Conservation (phyloP, 345 rosid species). For the Salix brachista region DNA sequence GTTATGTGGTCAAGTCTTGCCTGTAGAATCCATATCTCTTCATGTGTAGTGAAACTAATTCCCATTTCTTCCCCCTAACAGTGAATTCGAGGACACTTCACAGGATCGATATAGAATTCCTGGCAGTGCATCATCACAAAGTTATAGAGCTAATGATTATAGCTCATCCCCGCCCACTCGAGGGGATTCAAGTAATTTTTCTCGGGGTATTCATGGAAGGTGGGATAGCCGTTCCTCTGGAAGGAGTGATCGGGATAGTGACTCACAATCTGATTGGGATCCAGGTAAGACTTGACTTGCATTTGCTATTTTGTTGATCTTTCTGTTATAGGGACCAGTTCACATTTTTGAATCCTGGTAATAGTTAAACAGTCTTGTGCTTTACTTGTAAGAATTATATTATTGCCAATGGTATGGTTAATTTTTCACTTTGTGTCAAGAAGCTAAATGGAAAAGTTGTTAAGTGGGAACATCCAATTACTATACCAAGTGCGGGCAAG, state of each 20-base stretch:
- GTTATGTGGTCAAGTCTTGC: background rate
- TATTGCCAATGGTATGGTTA: background rate
- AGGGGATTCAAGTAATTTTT: constrained; percentile 58
- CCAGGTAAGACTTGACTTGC: constrained; percentile 45
- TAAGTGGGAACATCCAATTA: background rate
- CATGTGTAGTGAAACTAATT: constrained; percentile 1
- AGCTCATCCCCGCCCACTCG: constrained; percentile 85
- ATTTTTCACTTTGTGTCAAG: background rate
- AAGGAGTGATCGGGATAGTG: constrained; percentile 70
- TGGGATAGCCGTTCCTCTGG: constrained; percentile 87
- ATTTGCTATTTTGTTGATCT: background rate
- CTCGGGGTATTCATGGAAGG: constrained; percentile 61
- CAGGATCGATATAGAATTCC: constrained; percentile 56
- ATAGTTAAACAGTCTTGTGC: background rate
- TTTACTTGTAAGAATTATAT: background rate
- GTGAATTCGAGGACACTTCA: constrained; percentile 61
- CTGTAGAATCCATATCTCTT: background rate
- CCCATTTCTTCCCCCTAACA: constrained; percentile 24
- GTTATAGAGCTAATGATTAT: constrained; percentile 66
- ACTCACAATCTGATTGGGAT: constrained; percentile 68
- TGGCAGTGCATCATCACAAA: constrained; percentile 50
- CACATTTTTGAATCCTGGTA: background rate
- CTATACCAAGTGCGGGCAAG: background rate
- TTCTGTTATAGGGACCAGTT: background rate
- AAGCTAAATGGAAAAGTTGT: background rate